Percentiles rank a stretch among this genome's conserved stretches.
phyloP scores from a whole-genome alignment of 257 asterid species.

The Asclepias syriaca region DNA sequence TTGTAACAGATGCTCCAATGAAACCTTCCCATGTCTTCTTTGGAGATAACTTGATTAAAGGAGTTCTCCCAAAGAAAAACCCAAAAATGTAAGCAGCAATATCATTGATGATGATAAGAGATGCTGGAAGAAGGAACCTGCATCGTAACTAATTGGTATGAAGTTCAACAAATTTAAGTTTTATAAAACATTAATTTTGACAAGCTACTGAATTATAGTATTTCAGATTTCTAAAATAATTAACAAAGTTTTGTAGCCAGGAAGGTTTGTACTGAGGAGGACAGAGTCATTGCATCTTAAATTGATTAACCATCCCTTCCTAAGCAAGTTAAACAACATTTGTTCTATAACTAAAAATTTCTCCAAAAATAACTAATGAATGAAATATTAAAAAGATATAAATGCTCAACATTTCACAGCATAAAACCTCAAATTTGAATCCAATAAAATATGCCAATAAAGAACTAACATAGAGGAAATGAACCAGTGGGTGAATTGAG shows the following conservation, averaged over 20 bases:
- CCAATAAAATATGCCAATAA: background rate
- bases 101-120: constrained; percentile 76
- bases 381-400: background rate
- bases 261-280: background rate
- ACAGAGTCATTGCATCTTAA: background rate
- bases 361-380: background rate
- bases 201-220: background rate
- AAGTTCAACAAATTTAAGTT: constrained; percentile 23
- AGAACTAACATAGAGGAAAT: background rate
- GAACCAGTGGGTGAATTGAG: background rate
- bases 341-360: background rate
- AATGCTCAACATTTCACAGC: background rate
- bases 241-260: background rate
- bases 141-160: constrained; percentile 27
- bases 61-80: constrained; percentile 86
- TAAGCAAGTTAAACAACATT: background rate
- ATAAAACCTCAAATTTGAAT: background rate
- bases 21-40: constrained; percentile 97
- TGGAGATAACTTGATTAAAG: constrained; percentile 77
- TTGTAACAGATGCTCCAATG: constrained; percentile 83
- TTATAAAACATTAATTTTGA: constrained; percentile 2
- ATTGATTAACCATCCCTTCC: background rate
- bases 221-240: background rate
- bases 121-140: constrained; percentile 99
- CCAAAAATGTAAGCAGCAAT: constrained; percentile 85